phyloP scores from a whole-genome alignment of 768 basidiomycete genomes.

The Amyloporia xantha region DNA sequence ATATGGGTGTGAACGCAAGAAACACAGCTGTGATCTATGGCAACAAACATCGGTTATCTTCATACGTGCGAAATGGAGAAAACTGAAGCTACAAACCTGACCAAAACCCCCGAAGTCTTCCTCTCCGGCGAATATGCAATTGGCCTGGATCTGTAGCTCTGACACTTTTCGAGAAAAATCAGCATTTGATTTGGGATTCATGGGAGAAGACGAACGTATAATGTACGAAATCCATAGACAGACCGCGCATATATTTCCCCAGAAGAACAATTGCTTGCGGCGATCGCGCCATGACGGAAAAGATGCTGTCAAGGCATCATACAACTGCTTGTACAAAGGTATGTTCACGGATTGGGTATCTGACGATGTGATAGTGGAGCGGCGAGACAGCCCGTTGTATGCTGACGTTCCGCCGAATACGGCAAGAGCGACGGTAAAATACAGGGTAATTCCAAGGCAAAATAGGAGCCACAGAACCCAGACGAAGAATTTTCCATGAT shows the following conservation, averaged over 20 bases:
- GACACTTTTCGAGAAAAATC: slow-evolving; percentile 9
- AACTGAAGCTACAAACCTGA: slow-evolving; percentile 18
- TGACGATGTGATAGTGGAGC: neutral
- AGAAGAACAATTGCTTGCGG: slow-evolving; percentile 8
- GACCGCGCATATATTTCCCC: slow-evolving; percentile 11
- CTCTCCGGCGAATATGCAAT: slow-evolving; percentile 20
- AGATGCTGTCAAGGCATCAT: neutral
- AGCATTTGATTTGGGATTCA: neutral
- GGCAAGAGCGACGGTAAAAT: slow-evolving; percentile 17
- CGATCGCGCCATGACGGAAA: neutral
- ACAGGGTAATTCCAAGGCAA: slow-evolving; percentile 19
- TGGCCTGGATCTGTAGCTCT: slow-evolving; percentile 16
- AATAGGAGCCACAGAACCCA: slow-evolving; percentile 22
- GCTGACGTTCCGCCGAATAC: slow-evolving; percentile 14
- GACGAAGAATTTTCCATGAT: slow-evolving; percentile 14
- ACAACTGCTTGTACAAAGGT: neutral
- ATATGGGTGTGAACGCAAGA: slow-evolving; percentile 18
- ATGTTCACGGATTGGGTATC: neutral
- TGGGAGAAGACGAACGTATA: slow-evolving; percentile 11
- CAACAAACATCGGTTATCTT: too few species aligned
- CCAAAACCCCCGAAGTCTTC: slow-evolving; percentile 19
- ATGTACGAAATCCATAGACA: slow-evolving; percentile 17
- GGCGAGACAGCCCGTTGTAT: neutral
- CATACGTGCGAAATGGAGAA: too few species aligned
- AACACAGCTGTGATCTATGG: slow-evolving; percentile 20